Percentiles rank a stretch among this genome's conserved stretches.
phyloP scores from a whole-genome alignment of 306 rosid species.

The Lathyrus oleraceus region DNA sequence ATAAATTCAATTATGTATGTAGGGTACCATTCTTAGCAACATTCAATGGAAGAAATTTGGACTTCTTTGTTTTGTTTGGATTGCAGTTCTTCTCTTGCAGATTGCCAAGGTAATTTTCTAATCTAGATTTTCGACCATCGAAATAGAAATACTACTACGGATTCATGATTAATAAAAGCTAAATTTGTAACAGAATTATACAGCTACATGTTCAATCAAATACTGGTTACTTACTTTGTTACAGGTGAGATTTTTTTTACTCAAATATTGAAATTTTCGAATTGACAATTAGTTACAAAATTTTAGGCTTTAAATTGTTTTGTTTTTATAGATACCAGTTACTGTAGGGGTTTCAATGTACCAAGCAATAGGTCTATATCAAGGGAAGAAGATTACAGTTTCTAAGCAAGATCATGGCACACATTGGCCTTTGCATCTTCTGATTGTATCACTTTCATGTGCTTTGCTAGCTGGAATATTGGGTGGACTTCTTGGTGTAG shows the following conservation, averaged over 20 bases:
- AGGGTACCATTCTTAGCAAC: conserved; percentile 55
- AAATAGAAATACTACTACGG: neutral
- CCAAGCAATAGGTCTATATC: conserved; percentile 62
- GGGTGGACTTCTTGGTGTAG: conserved; percentile 86
- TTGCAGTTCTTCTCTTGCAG: conserved; percentile 59
- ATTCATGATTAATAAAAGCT: neutral
- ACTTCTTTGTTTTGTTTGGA: conserved; percentile 73
- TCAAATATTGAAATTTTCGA: too few relatives aligned
- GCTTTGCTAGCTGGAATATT: conserved; percentile 66
- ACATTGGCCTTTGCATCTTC: conserved; percentile 52
- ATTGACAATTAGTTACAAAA: neutral
- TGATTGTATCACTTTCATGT: conserved; percentile 46
- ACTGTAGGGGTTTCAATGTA: conserved; percentile 60
- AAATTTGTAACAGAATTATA: conserved; percentile 42
- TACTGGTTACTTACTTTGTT: conserved; percentile 63
- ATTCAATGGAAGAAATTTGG: conserved; percentile 73
- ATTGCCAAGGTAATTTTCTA: conserved; percentile 51
- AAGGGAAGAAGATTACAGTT: conserved; percentile 49
- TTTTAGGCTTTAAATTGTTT: neutral
- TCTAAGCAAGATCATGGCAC: conserved; percentile 52
- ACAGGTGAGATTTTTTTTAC: conserved; percentile 54
- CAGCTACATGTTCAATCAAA: conserved; percentile 55
- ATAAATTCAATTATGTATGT: conserved; percentile 23
- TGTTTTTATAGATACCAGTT: conserved; percentile 62
- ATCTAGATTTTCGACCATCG: neutral